Conservation (phyloP, 345 rosid species). For the Salix udensis region DNA sequence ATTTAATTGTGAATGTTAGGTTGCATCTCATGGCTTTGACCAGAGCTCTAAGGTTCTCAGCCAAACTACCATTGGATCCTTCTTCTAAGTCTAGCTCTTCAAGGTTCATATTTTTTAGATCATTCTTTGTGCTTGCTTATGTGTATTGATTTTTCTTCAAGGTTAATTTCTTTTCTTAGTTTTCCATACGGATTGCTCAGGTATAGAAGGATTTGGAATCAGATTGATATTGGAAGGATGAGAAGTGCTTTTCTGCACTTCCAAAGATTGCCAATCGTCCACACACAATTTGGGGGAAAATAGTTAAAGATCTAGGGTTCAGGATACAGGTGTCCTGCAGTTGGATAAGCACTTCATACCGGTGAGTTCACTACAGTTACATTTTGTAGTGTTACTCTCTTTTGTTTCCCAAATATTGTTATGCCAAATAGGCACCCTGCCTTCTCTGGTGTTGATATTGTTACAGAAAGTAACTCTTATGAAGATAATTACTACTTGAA, state of each 20-base stretch:
- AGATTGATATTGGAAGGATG: neutral
- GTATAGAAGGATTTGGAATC: neutral
- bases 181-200: neutral
- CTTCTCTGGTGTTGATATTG: neutral
- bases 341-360: constrained; percentile 10
- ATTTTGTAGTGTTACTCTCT: neutral
- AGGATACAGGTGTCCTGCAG: constrained; percentile 1
- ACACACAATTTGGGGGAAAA: neutral
- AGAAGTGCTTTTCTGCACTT: constrained; percentile 2
- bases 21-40: constrained; percentile 94
- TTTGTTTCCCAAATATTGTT: neutral
- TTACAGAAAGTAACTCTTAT: too few relatives aligned
- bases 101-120: constrained; percentile 20
- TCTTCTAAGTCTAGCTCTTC: constrained; percentile 36
- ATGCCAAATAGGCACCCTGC: neutral
- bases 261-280: constrained; percentile 5
- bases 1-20: constrained; percentile 37
- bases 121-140: neutral
- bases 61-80: constrained; percentile 63
- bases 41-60: constrained; percentile 71
- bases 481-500: too few relatives aligned
- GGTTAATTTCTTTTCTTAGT: neutral
- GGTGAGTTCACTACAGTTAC: constrained; percentile 14
- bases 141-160: neutral
- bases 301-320: constrained; percentile 12